Evolutionary conservation across 2,329 filamentous ascomycete species (phyloP).

Genomic region (Pestalotiopsis sp.): DNA sequence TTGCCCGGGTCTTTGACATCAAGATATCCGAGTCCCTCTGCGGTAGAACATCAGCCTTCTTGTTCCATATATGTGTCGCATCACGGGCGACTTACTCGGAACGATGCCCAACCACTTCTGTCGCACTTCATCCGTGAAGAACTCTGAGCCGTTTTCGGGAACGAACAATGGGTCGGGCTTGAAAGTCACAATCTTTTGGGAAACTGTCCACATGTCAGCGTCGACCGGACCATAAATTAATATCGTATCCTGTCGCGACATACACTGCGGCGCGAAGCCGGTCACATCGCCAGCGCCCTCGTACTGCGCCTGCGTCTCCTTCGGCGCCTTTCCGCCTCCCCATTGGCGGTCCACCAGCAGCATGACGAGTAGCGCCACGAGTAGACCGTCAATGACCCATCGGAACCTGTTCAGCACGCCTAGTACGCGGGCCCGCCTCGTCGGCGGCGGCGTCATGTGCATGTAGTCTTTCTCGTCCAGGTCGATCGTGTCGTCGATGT

Average conservation of each 20-base stretch:
- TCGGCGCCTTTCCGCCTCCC: conserved; percentile 10
- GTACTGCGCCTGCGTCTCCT: conserved; percentile 18
- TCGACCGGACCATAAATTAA: not conserved
- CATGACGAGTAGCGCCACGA: conserved; percentile 35
- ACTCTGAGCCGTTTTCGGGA: conserved; percentile 38
- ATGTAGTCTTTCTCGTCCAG: conserved; percentile 30
- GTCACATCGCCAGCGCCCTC: conserved; percentile 38
- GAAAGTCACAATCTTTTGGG: conserved; percentile 39
- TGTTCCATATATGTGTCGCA: not conserved
- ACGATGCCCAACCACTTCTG: conserved; percentile 39
- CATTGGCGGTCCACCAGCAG: conserved; percentile 31
- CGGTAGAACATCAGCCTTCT: not conserved
- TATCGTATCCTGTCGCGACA: conserved; percentile 10
- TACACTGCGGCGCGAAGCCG: conserved; percentile 39
- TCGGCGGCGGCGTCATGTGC: conserved; percentile 11
- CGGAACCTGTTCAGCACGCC: conserved; percentile 21
- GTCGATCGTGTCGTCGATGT: conserved; percentile 27
- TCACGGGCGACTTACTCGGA: conserved; percentile 29
- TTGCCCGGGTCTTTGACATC: conserved; percentile 32
- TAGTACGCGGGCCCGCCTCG: conserved; percentile 16
- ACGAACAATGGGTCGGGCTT: conserved; percentile 35
- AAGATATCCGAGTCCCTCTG: conserved; percentile 40
- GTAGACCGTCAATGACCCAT: conserved; percentile 33
- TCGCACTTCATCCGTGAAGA: conserved; percentile 34
- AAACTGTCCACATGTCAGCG: conserved; percentile 24